Percentiles rank a stretch among this genome's conserved stretches.
Evolutionary conservation across 1,139 yeast genomes (phyloP).

Genomic region (Saccharomycopsis hybrid): DNA sequence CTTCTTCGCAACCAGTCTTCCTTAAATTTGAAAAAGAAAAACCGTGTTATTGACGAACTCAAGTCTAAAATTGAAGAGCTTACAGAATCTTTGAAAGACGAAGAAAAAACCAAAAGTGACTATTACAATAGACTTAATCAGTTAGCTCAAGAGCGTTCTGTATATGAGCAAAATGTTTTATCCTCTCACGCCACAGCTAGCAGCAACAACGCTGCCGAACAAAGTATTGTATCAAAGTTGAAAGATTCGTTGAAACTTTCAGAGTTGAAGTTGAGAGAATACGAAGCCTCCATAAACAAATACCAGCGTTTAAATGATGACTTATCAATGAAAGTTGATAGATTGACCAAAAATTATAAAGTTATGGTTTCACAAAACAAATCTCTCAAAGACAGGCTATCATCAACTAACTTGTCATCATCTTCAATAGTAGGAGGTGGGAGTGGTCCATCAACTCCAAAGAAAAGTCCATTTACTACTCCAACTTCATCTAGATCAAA

Average conservation of each 20-base stretch:
- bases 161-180: constrained; percentile 23
- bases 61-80: constrained; percentile 28
- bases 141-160: constrained; percentile 27
- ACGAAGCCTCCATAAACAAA: constrained; percentile 49
- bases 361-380: constrained; percentile 50
- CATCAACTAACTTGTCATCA: no score
- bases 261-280: constrained; percentile 46
- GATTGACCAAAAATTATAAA: constrained; percentile 63
- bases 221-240: constrained; percentile 37
- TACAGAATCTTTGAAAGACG: constrained; percentile 25
- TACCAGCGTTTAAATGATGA: constrained; percentile 67
- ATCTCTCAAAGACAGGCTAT: constrained; percentile 29
- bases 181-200: neutral
- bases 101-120: constrained; percentile 26
- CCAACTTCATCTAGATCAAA: constrained; percentile 26
- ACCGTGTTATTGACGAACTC: constrained; percentile 29
- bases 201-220: neutral
- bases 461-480: constrained; percentile 21
- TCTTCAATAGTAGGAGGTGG: no score
- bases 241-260: constrained; percentile 47
- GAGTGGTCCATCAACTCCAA: constrained; percentile 25
- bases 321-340: constrained; percentile 53
- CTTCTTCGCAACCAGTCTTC: constrained; percentile 48
- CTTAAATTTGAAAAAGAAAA: constrained; percentile 43
- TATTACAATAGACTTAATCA: constrained; percentile 28